Evolutionary conservation across 306 rosid genomes (phyloP), one percentile per base, ranked within the genome.

Genomic region (Phaseolus lunatus): DNA sequence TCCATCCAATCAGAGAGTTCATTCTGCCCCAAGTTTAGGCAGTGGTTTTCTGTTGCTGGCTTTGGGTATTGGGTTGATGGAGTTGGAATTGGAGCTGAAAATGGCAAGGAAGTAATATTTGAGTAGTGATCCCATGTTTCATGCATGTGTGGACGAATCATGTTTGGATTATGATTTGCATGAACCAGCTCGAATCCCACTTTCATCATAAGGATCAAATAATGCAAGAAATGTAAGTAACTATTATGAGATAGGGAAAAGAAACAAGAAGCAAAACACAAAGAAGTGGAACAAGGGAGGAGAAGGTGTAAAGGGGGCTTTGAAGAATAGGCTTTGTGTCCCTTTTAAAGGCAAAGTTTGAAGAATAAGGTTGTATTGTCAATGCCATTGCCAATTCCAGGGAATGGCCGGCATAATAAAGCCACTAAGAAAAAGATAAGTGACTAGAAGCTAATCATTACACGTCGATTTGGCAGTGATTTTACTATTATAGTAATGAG

Each of bases 321-420:
- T 63, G 31, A 73, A 52, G 74, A 76, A 75, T 85, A 75, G 87
- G 67, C n/a, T 78, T n/a, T 52, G 37, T 53, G 79, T 44, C 72
- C 58, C 61, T 78, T 89, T 82, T 88, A 88, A 83, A 86, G 87
- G 85, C 29, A 62, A 78, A 79, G 5, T 65, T 45, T 78, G 47
- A 63, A 54, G 82, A 54, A 5, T 29, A 58, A 31, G 45, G 14
- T 26, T 14, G 37, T 24, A 27, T 61, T 61, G 59, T 69, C 43
- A 35, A 43, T 37, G 72, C 3, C 47, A 70, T 67, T 85, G 78
- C 63, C 13, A 54, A 71, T 70, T 78, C 76, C 73, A 62, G 20
- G 66, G 81, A 62, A 84, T 79, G 90, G 96, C 97, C 98, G 94
- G 97, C 96, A 89, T 84, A 84, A 71, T 75, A 39, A 81, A 86